A percentile compares a stretch with the other conserved stretches of the same genome.
These are phyloP conservation scores for Albifimbria verrucaria DNA, from an alignment of 2,329 filamentous ascomycete genomes.

Conservation along the genomic window DNA sequence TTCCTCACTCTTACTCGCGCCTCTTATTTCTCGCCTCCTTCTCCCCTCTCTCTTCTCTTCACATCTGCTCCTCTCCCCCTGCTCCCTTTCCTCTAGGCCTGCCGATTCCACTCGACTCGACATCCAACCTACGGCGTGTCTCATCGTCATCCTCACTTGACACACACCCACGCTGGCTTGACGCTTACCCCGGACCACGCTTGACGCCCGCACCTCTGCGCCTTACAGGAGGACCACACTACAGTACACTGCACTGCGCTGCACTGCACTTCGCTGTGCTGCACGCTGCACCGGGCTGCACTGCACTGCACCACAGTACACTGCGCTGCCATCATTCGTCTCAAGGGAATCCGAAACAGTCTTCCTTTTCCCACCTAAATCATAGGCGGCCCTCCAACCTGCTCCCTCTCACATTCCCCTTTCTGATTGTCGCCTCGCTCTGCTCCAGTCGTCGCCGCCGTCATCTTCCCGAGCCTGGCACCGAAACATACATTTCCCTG, in stretches of 20 bases:
- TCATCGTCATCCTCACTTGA: not conserved
- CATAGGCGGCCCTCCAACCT: no score
- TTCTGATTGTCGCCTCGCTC: no score
- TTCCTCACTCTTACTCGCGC: no score
- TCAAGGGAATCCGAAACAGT: not conserved
- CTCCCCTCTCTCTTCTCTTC: not conserved
- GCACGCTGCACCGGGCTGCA: no score
- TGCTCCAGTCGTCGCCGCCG: no score
- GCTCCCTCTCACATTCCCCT: no score
- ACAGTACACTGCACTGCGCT: no score
- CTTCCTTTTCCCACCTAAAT: no score
- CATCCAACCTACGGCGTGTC: not conserved
- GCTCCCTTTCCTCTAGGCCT: not conserved
- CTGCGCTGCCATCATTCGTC: not conserved
- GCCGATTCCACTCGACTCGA: no score
- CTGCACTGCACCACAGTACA: not conserved
- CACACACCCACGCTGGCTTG: not conserved
- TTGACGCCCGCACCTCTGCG: not conserved
- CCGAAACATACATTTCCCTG: no score
- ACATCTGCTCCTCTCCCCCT: not conserved
- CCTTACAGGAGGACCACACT: no score
- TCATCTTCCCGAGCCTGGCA: no score
- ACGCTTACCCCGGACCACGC: not conserved
- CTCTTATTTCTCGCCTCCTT: not conserved
- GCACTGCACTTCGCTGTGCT: not conserved